Base-by-base conservation (phyloP, 768 basidiomycete species). In the Hygrocybe coccinea region DNA sequence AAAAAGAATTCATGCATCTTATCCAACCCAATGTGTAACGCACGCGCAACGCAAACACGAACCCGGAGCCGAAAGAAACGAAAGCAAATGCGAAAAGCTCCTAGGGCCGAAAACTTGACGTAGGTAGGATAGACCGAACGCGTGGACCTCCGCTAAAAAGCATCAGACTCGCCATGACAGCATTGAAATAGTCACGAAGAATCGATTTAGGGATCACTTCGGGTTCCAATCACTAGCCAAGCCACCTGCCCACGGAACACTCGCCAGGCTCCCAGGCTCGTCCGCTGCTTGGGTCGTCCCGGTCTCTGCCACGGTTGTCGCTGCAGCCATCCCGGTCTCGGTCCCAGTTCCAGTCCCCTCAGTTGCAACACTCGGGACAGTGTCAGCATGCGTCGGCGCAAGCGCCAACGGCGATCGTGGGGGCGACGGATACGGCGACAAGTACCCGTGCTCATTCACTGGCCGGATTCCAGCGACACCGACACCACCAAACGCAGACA, bases 401-500 rank as follows among this genome's bases (percentile, higher is more conserved):
- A 55, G 22, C 5, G 44, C 21, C 11, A 46, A 3, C 38, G 59
- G 52, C 22, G 60, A 49, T 24, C 60, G 44, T 29, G 58, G 55
- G 50, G 55, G 60, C 54, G 55, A 52, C 55, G 59, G 41, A 25
- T 59, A 52, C 53, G 61, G 51, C 24, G 61, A 60, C 41, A 43
- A 58, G 17, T 53, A 44, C 19, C 41, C 52, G 21, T 54, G 60
- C 50, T 60, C 56, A 50, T 65, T 66, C 19, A 63, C 65, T 51
- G 46, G 44, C 17, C 44, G 5, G 29, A 3, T 29, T 29, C 29
- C 58, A 59, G 37, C 56, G 14, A 34, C 60, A 45, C 34, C 44
- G 5, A 6, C 48, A n/a, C 56, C 51, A 14, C 80, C 79, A 62
- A 84, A 80, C 0, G 77, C 79, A 0, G 81, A 82, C 46, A 79